These are phyloP conservation scores for Phytopythium delawarense DNA, from an alignment of 352 stramenopile species.

Conservation along the genomic window DNA sequence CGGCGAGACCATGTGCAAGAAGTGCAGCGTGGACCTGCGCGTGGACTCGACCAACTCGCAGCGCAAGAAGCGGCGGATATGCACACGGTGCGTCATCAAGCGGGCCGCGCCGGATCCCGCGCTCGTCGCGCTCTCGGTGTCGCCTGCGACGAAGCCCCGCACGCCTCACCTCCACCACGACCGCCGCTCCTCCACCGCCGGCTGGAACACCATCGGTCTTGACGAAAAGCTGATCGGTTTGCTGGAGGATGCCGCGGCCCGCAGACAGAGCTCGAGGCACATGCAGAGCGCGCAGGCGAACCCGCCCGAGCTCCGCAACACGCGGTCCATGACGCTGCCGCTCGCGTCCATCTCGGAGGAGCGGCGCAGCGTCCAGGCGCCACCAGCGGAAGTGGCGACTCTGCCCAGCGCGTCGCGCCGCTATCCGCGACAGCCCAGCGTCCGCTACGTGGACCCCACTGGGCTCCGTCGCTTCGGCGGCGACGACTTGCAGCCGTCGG, in stretches of 20 bases:
- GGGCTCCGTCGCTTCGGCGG: background rate
- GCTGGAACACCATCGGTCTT: background rate
- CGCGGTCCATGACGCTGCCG: background rate
- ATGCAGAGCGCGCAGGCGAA: background rate
- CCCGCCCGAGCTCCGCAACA: background rate
- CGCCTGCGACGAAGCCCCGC: background rate
- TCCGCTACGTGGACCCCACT: background rate
- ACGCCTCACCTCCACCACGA: background rate
- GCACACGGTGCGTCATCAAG: constrained; percentile 11
- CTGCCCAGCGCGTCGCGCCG: background rate
- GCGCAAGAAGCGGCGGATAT: constrained; percentile 17
- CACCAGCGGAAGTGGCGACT: background rate
- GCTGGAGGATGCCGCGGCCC: background rate
- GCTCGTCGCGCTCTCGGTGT: background rate
- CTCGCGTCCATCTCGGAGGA: constrained; percentile 3
- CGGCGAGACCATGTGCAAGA: constrained; percentile 12
- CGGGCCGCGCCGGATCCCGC: background rate
- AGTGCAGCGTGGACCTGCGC: constrained; percentile 14
- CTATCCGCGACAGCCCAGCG: background rate
- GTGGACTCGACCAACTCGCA: background rate
- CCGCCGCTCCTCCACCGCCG: background rate
- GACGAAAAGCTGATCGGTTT: background rate
- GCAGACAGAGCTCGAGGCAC: background rate
- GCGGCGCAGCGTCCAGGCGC: background rate
- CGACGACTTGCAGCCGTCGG: background rate